Evolutionary conservation across 805 yeast species (phyloP), one percentile per base, ranked within the genome.

Genomic region (Candida tibetensis): DNA sequence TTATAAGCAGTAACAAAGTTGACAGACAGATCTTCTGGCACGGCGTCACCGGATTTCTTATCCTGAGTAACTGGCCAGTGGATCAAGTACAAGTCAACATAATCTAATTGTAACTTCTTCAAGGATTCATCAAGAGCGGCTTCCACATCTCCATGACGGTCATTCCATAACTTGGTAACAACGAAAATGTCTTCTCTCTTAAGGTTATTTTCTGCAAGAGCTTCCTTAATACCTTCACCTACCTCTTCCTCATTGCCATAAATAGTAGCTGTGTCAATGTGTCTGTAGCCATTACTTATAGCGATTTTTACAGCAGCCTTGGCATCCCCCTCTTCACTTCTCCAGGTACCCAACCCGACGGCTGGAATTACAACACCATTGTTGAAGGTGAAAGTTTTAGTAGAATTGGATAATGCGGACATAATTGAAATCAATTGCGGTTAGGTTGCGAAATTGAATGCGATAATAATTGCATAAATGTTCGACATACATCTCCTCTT

Each of bases 61-160:
- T 70, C 73, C 41, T 75, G 58, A 9, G 82, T 66, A 29, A 76
- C 74, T 4, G 95, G 95, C 95, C 95, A 87, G 62, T 87, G 95
- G 57, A 86, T 73, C 54, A 87, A 71, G 56, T 81, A 80, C 42
- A 87, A 65, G 56, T 87, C 95, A 37, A 87, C 82, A 52, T 87
- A 87, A 35, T 82, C 91, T 48, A 85, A 53, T 0, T 80, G 81
- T 44, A 86, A 68, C 52, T 81, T 77, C 48, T 71, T 51, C 52
- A 86, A 68, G 5, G 90, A 81, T 34, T 62, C 65, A 8, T 77
- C 72, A 28, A 85, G 60, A 8, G 83, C 84, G 15, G 55, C 64
- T 25, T 54, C 74, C 9, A 81, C 81, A 41, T 69, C 58, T 44
- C 68, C 56, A 64, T 78, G 80, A 48, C 71, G 70, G 10, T 77